Percentiles rank a stretch among this genome's conserved stretches.
phyloP scores from a whole-genome alignment of 2,329 filamentous ascomycete genomes.

The Paecilomyces fulvus region DNA sequence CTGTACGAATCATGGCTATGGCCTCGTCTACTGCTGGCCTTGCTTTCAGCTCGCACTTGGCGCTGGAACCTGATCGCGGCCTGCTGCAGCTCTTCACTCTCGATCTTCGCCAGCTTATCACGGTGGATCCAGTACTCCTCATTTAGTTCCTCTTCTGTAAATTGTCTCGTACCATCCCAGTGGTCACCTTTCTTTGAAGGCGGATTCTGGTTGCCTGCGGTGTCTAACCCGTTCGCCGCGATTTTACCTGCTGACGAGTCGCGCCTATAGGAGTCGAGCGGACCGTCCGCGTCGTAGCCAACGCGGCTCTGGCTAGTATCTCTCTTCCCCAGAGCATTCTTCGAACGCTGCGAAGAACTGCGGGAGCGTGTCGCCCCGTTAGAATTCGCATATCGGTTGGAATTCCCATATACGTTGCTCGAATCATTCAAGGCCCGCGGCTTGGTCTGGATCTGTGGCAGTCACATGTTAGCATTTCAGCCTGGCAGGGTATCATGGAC shows the following conservation, averaged over 20 bases:
- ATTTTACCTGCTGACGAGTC: constrained; percentile 15
- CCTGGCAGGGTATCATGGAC: background rate
- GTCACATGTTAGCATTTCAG: background rate
- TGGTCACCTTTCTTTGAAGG: constrained; percentile 9
- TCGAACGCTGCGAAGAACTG: constrained; percentile 27
- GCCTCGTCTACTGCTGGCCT: constrained; percentile 26
- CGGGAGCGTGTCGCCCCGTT: constrained; percentile 24
- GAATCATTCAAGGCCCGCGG: constrained; percentile 32
- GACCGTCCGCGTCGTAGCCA: constrained; percentile 31
- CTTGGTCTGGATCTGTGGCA: constrained; percentile 15
- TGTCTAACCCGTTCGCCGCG: constrained; percentile 15
- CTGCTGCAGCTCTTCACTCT: constrained; percentile 43
- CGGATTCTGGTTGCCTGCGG: constrained; percentile 12
- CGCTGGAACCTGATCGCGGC: constrained; percentile 36
- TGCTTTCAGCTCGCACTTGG: constrained; percentile 27
- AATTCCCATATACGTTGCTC: constrained; percentile 17
- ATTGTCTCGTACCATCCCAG: constrained; percentile 11
- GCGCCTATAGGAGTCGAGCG: constrained; percentile 27
- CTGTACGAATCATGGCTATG: constrained; percentile 29
- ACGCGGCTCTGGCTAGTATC: constrained; percentile 26
- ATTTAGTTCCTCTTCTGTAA: constrained; percentile 19
- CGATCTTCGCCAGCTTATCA: constrained; percentile 43
- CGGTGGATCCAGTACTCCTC: constrained; percentile 42
- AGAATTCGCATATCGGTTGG: constrained; percentile 22
- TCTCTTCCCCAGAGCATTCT: constrained; percentile 21